Evolutionary conservation across 306 rosid species (phyloP), one percentile per base, ranked within the genome.

Genomic region (Fragaria iinumae): DNA sequence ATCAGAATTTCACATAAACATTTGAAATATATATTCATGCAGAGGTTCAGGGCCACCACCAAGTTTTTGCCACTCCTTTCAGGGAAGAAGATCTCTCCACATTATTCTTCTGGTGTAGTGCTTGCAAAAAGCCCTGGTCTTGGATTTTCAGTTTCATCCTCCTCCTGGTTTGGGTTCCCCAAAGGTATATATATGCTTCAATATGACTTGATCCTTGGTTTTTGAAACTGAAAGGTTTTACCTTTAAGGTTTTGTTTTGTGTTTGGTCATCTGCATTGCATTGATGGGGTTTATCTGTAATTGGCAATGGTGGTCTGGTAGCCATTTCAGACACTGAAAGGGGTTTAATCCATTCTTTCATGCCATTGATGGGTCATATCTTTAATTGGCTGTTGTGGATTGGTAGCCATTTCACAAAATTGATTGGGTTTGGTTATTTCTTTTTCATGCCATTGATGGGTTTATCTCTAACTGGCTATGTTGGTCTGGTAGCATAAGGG

Each of bases 21-120:
- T 14, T 62, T 59, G 36, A 25, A 6, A 65, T 25, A 5, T 75
- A 17, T 6, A 48, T 20, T 38, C 32, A 82, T 88, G 75, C 80
- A 85, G 80, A 79, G 78, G 48, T 56, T 73, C 38, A 79, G 89
- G 81, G 81, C 82, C 55, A 11, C 84, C 55, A 38, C 32, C 74
- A 76, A 71, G 66, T 52, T 81, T 6, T 38, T 41, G 57, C 76
- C 83, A 32, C 38, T 68, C 70, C 82, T 85, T 72, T 48, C 76
- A 4, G 49, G 74, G 50, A 57, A 82, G 74, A 88, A 81, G 47
- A 57, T 71, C 64, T 71, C 70, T 52, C 67, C 49, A 44, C 43
- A 77, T 34, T 67, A 73, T 71, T 72, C 83, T 29, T 52, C 82
- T 76, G 62, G 6, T 56, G 65, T 59, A 53, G 39, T 25, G 53